A percentile compares a stretch with the other conserved stretches of the same genome.
Conservation (phyloP, 768 basidiomycete genomes). For the Leccinum ochraceum region DNA sequence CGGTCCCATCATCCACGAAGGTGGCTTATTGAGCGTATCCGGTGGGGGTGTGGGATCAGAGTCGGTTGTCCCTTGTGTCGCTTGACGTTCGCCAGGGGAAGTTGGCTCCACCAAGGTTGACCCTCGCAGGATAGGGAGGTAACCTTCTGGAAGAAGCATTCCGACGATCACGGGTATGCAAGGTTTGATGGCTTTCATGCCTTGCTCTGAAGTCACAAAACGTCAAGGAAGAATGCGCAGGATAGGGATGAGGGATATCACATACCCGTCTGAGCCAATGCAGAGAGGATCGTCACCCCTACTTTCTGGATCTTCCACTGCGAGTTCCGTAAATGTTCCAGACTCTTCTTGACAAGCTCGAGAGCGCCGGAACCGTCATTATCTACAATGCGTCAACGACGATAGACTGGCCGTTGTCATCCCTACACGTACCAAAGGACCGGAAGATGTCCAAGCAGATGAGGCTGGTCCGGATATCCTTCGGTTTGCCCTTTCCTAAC, state of each 20-base stretch:
- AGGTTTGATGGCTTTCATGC: neutral
- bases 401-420: too few species aligned
- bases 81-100: neutral
- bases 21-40: neutral
- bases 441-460: slow-evolving; percentile 27
- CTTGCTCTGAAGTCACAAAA: neutral
- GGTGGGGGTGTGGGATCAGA: neutral
- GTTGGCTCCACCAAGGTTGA: neutral
- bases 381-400: neutral
- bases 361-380: neutral
- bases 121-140: neutral
- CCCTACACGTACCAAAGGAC: slow-evolving; percentile 18
- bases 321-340: slow-evolving; percentile 3
- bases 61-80: neutral
- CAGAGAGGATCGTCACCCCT: slow-evolving; percentile 25
- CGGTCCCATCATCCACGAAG: neutral
- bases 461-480: slow-evolving; percentile 24
- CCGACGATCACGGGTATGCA: neutral
- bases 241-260: neutral
- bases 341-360: slow-evolving; percentile 2
- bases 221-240: neutral
- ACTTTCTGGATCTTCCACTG: slow-evolving; percentile 26
- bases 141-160: neutral
- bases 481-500: slow-evolving; percentile 14
- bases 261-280: slow-evolving; percentile 23